phyloP scores from a whole-genome alignment of 2,329 filamentous ascomycete species.

The Colletotrichum zoysiae region DNA sequence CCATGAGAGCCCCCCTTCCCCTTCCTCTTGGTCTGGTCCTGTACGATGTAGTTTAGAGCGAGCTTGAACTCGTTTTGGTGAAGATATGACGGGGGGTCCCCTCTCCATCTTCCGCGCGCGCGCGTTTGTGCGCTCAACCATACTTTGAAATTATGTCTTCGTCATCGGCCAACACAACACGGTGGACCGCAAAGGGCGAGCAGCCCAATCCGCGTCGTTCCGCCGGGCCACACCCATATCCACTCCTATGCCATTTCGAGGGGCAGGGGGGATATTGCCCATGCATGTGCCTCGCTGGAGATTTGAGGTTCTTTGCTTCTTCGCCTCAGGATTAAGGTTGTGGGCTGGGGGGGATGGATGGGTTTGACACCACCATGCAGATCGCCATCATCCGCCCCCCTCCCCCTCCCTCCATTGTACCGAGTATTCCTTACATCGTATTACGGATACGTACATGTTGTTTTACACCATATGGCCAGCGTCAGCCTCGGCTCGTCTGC shows the following conservation, averaged over 20 bases:
- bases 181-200: neutral
- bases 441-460: too few relatives aligned
- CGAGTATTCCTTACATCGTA: too few relatives aligned
- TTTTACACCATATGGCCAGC: too few relatives aligned
- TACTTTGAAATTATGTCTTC: neutral
- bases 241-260: neutral
- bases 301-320: slow-evolving; percentile 1
- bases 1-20: neutral
- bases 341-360: slow-evolving; percentile 5
- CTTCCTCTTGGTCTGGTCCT: neutral
- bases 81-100: neutral
- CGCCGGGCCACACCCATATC: neutral
- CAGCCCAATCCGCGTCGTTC: slow-evolving; percentile 3
- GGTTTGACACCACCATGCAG: slow-evolving; percentile 18
- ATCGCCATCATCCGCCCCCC: slow-evolving; percentile 29
- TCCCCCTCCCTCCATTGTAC: too few relatives aligned
- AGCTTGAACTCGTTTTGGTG: neutral
- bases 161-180: slow-evolving; percentile 23
- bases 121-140: neutral
- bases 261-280: too few relatives aligned
- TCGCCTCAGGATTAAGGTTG: slow-evolving; percentile 35
- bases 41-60: neutral
- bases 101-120: neutral
- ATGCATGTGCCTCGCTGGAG: neutral
- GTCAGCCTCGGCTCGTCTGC: too few relatives aligned